phyloP scores from a whole-genome alignment of 2,329 filamentous ascomycete species.

The Coniochaeta hoffmannii region DNA sequence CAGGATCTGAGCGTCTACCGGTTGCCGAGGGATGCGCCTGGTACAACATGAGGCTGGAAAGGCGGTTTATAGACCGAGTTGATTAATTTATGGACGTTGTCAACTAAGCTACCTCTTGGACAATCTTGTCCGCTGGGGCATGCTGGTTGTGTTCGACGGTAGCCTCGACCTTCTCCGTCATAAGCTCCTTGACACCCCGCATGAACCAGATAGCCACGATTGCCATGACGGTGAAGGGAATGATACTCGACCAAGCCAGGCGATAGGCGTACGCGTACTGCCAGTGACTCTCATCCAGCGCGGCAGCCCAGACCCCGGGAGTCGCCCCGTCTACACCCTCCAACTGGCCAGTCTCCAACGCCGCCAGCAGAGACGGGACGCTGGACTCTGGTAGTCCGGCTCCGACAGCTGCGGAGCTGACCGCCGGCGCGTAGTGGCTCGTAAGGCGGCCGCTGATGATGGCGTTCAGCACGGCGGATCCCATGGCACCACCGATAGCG shows the following conservation, averaged over 20 bases:
- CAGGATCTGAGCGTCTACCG: too few species aligned
- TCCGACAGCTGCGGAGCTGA: conserved; percentile 30
- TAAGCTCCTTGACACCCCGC: conserved; percentile 40
- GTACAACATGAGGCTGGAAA: too few species aligned
- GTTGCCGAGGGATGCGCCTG: too few species aligned
- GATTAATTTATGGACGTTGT: too few species aligned
- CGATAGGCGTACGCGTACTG: conserved; percentile 40
- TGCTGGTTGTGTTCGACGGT: conserved; percentile 32
- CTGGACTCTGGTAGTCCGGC: conserved; percentile 33
- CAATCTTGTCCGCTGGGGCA: not conserved
- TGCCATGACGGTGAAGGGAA: conserved; percentile 43
- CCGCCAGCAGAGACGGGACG: conserved; percentile 28
- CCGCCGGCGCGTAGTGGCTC: conserved; percentile 28
- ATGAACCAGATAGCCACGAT: conserved; percentile 33
- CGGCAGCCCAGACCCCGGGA: conserved; percentile 26
- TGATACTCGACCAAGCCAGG: conserved; percentile 40
- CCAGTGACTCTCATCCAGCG: conserved; percentile 30
- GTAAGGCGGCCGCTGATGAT: conserved; percentile 41
- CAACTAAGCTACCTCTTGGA: not conserved
- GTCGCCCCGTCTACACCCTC: conserved; percentile 29
- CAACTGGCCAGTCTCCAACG: conserved; percentile 26
- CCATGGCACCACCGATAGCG: conserved; percentile 45
- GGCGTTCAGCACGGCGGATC: conserved; percentile 42
- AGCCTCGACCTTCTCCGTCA: conserved; percentile 47
- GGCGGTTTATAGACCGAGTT: too few species aligned